Conservation (phyloP, 2,329 filamentous ascomycete species). For the Talaromyces sp. region DNA sequence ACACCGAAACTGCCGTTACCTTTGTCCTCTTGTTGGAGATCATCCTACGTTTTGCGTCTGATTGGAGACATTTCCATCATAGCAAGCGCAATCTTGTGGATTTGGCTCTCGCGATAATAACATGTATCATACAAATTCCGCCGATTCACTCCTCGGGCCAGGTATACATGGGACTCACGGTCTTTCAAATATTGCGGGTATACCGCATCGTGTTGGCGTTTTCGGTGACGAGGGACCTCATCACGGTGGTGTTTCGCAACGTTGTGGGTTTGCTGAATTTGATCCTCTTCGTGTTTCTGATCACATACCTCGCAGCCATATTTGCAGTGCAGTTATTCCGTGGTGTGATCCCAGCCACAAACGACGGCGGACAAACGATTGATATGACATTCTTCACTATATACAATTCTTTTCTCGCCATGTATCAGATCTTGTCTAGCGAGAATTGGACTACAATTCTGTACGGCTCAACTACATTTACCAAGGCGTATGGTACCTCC, state of each 20-base stretch:
- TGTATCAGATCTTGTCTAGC: conserved; percentile 95
- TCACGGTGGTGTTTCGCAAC: conserved; percentile 84
- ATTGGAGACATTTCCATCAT: conserved; percentile 78
- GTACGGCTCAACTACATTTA: conserved; percentile 74
- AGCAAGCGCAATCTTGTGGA: conserved; percentile 77
- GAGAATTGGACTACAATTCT: conserved; percentile 93
- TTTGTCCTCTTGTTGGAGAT: conserved; percentile 80
- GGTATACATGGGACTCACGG: conserved; percentile 80
- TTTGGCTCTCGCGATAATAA: conserved; percentile 74
- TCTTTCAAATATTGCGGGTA: conserved; percentile 88
- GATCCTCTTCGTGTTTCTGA: conserved; percentile 93
- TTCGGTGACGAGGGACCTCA: conserved; percentile 80
- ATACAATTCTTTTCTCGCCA: conserved; percentile 92
- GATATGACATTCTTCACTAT: conserved; percentile 81
- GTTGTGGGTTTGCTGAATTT: conserved; percentile 88
- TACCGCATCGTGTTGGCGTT: conserved; percentile 91
- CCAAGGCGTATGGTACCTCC: conserved; percentile 65
- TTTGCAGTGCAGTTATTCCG: conserved; percentile 92
- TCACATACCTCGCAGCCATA: conserved; percentile 90
- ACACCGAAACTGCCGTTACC: conserved; percentile 73
- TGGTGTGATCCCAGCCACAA: conserved; percentile 70
- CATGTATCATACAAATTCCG: conserved; percentile 81
- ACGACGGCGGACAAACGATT: conserved; percentile 62
- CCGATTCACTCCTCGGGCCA: conserved; percentile 69
- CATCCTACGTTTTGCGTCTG: conserved; percentile 68